A percentile compares a stretch with the other conserved stretches of the same genome.
These are phyloP conservation scores for Leishmania guyanensis DNA, from an alignment of 208 protist genomes.

Conservation along the genomic window DNA sequence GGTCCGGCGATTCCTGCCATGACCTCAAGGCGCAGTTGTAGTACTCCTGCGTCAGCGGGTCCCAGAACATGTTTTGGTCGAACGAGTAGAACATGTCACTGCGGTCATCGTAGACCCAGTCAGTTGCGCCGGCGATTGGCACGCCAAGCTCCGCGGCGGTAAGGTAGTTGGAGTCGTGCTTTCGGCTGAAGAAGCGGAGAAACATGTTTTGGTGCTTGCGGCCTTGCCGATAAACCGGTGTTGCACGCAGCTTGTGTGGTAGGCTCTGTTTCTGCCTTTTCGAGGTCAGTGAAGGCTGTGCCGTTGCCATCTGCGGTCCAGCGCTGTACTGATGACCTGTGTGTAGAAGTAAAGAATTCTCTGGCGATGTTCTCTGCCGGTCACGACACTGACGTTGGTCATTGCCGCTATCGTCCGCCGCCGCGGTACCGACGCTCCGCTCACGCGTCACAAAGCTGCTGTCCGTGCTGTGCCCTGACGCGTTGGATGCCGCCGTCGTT, in stretches of 20 bases:
- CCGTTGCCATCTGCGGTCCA: neutral
- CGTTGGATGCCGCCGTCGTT: neutral
- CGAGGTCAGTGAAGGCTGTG: neutral
- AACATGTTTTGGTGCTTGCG: constrained; percentile 21
- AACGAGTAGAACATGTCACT: constrained; percentile 89
- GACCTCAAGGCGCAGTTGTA: constrained; percentile 63
- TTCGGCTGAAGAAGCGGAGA: constrained; percentile 37
- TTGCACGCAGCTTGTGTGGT: neutral
- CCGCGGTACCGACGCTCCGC: neutral
- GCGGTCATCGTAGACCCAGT: constrained; percentile 85
- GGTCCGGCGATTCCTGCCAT: constrained; percentile 69
- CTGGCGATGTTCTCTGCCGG: neutral
- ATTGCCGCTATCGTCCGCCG: neutral
- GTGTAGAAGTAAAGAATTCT: neutral
- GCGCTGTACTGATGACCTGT: neutral
- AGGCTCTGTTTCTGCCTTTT: neutral
- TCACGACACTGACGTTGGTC: neutral
- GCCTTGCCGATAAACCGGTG: constrained; percentile 5
- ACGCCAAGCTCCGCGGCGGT: constrained; percentile 78
- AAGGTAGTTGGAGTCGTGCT: constrained; percentile 48
- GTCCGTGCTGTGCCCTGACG: neutral
- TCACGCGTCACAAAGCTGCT: neutral
- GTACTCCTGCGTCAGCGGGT: constrained; percentile 73
- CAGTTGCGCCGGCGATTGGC: constrained; percentile 59
- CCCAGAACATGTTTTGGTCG: constrained; percentile 76